Conservation (phyloP, 2,329 filamentous ascomycete species). For the Colletotrichum euphorbiae region DNA sequence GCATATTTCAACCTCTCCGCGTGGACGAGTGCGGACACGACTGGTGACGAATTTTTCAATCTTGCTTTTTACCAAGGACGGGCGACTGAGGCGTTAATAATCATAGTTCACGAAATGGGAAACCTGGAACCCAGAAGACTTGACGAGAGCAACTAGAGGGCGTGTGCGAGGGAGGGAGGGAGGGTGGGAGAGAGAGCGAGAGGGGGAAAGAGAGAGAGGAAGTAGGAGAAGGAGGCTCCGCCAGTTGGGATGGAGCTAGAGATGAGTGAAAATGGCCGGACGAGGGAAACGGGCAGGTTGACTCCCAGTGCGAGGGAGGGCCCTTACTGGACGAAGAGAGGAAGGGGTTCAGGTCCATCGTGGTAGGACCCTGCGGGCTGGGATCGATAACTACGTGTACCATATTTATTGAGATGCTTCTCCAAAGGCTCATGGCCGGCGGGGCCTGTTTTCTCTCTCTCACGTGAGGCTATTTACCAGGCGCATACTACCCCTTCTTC, state of each 20-base stretch:
- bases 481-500: conserved; percentile 24
- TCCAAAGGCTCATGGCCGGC: conserved; percentile 3
- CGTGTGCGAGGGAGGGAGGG: background rate
- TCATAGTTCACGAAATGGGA: conserved; percentile 35
- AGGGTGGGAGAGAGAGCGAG: too few species aligned
- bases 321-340: background rate
- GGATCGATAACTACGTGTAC: conserved; percentile 30
- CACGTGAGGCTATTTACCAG: conserved; percentile 17
- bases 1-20: conserved; percentile 16
- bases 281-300: conserved; percentile 24
- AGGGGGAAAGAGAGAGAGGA: too few species aligned
- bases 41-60: conserved; percentile 34
- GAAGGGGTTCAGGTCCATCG: conserved; percentile 7
- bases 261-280: background rate
- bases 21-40: conserved; percentile 18
- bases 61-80: conserved; percentile 31
- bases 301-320: background rate
- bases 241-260: background rate
- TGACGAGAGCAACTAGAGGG: conserved; percentile 25
- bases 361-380: conserved; percentile 26
- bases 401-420: conserved; percentile 35
- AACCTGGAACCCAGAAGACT: conserved; percentile 36
- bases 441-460: conserved; percentile 5
- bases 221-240: background rate
- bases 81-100: conserved; percentile 35